Evolutionary conservation across 2,329 filamentous ascomycete species (phyloP).

Genomic region (Diaporthe eres): DNA sequence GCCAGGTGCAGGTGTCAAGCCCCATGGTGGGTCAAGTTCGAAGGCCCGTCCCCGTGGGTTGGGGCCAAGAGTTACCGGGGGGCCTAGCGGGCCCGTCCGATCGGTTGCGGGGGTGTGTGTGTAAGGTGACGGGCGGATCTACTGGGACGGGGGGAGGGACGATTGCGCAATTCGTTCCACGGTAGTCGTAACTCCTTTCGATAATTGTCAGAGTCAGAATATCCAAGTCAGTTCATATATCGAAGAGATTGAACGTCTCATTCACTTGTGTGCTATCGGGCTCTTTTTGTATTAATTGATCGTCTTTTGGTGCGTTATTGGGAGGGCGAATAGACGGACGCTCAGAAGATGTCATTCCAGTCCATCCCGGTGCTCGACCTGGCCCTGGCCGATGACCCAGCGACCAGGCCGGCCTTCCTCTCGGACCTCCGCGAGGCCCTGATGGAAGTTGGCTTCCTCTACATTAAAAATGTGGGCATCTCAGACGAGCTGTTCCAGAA

Average conservation of each 20-base stretch:
- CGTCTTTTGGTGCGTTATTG: too few species aligned
- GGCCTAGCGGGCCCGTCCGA: constrained; percentile 19
- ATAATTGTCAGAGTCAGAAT: background rate
- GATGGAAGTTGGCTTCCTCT: constrained; percentile 90
- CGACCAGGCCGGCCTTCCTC: constrained; percentile 81
- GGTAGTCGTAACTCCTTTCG: background rate
- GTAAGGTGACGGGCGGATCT: background rate
- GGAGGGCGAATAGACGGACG: background rate
- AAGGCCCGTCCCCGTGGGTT: constrained; percentile 1
- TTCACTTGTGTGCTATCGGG: background rate
- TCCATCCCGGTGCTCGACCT: constrained; percentile 85
- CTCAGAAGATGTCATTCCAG: constrained; percentile 74
- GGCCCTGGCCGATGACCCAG: constrained; percentile 72
- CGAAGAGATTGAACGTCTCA: background rate
- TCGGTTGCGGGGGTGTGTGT: constrained; percentile 18
- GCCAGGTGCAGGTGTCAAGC: background rate
- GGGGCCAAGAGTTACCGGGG: constrained; percentile 6
- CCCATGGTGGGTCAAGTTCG: constrained; percentile 1
- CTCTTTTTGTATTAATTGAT: too few species aligned
- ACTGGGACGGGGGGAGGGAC: background rate
- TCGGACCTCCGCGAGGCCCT: constrained; percentile 79
- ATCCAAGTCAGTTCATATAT: background rate
- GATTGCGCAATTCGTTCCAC: constrained; percentile 17
- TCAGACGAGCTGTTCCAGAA: constrained; percentile 73
- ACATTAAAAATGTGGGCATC: constrained; percentile 85